Base-by-base conservation (phyloP, 2,329 filamentous ascomycete species). In the Didymella arachidicola region DNA sequence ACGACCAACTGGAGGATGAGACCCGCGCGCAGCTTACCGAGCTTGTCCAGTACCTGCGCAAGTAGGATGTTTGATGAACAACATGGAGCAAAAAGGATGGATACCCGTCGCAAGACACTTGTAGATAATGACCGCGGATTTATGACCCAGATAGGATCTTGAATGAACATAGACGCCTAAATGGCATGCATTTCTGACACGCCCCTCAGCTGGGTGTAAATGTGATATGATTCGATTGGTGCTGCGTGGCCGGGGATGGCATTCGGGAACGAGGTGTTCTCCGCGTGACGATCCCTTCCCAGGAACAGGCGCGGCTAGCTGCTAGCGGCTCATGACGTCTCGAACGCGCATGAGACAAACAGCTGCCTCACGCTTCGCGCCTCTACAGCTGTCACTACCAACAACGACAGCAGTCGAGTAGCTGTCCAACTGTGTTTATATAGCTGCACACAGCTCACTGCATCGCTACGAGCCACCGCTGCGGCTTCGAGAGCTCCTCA, bases 1-100 rank as follows among this genome's bases (percentile, higher is more conserved):
- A 90, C 77, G 89, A 91, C 60, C 91, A 95, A 81, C 83, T 95
- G 41, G 88, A 90, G 70, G 83, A 86, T 8, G 87, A 89, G 79
- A 92, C 89, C 10, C 86, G 90, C 59, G 79, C 82, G 62, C 82
- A 89, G 70, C 82, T 94, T 43, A 81, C 86, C 68, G 83, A 87
- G 73, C 84, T 90, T 52, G 88, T 91, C 49, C 77, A 80, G 67
- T 83, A 80, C 64, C 68, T 83, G 63, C 76, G 78, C 61, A 78
- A 76, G 64, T 74, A 76, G 54, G 52, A 50, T 53, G 48, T 57
- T 58, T 62, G 51, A 63, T 63, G 60, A 62, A 57, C 61, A 62
- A 50, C 45, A 53, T 58, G 51, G 56, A 63, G 44, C 44, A 61
- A 64, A 57, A 61, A 60, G 57, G 50, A 59, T 59, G 57, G 61